These are phyloP conservation scores for Funneliformis geosporum DNA, from an alignment of 192 early-diverging fungal genomes.

Conservation along the genomic window DNA sequence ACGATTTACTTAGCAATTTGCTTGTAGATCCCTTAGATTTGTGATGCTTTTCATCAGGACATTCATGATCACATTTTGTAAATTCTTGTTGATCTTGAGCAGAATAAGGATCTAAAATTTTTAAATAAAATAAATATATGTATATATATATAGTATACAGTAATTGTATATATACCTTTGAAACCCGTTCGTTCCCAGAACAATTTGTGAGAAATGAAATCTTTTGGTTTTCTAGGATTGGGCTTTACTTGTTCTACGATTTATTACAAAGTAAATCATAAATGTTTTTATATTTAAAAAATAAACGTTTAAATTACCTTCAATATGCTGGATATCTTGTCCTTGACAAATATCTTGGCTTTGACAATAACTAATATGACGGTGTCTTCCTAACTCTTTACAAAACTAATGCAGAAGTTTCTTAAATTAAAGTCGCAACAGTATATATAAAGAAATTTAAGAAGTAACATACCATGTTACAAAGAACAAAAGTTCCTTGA, in stretches of 20 bases:
- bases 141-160: neutral
- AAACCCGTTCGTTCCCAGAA: constrained; percentile 34
- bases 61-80: constrained; percentile 26
- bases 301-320: neutral
- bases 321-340: constrained; percentile 10
- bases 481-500: constrained; percentile 17
- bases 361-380: constrained; percentile 35
- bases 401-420: neutral
- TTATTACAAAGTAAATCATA: neutral
- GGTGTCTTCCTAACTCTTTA: constrained; percentile 15
- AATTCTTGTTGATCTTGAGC: constrained; percentile 11
- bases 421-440: neutral
- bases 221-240: constrained; percentile 6
- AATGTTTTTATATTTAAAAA: neutral
- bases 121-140: constrained; percentile 1
- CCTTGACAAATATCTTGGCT: neutral
- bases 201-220: constrained; percentile 29
- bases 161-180: constrained; percentile 12
- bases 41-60: constrained; percentile 15
- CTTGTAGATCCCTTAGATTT: neutral
- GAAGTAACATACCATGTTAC: constrained; percentile 5
- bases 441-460: neutral
- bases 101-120: constrained; percentile 22
- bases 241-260: neutral
- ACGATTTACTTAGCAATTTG: neutral